Percentiles rank a stretch among this genome's conserved stretches.
Conservation (phyloP, 352 stramenopile genomes). For the Poterioochromonas sp. region DNA sequence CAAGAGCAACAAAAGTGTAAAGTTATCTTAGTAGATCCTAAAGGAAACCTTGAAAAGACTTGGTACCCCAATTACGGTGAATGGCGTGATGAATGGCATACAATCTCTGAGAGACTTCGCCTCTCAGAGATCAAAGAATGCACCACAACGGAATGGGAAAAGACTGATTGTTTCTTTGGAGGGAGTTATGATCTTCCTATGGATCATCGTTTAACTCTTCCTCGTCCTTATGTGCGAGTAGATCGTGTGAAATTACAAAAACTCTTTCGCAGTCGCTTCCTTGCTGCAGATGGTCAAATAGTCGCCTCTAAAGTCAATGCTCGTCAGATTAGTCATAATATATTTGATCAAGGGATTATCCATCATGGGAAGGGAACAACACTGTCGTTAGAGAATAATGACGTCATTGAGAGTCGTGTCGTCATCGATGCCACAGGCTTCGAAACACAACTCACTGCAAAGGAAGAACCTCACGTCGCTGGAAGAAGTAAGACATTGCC, state of each 20-base stretch:
- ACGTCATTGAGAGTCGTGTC: slow-evolving; percentile 52
- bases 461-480: slow-evolving; percentile 47
- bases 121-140: slow-evolving; percentile 43
- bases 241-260: slow-evolving; percentile 52
- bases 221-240: slow-evolving; percentile 59
- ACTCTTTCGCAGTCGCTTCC: slow-evolving; percentile 32
- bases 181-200: slow-evolving; percentile 57
- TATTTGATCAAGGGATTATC: slow-evolving; percentile 37
- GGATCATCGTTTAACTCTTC: slow-evolving; percentile 51
- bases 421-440: slow-evolving; percentile 67
- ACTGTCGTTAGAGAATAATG: slow-evolving; percentile 39
- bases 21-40: slow-evolving; percentile 57
- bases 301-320: slow-evolving; percentile 52
- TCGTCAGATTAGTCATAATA: slow-evolving; percentile 45
- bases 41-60: slow-evolving; percentile 47
- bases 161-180: slow-evolving; percentile 68
- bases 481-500: slow-evolving; percentile 44
- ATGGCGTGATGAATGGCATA: slow-evolving; percentile 69
- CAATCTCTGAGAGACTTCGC: slow-evolving; percentile 40
- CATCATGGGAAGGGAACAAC: slow-evolving; percentile 39
- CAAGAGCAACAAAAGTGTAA: slow-evolving; percentile 47
- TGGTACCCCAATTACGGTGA: slow-evolving; percentile 69
- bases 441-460: slow-evolving; percentile 53
- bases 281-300: slow-evolving; percentile 44
- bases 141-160: slow-evolving; percentile 54